These are phyloP conservation scores for Xylaria cubensis DNA, from an alignment of 495 filamentous ascomycete species.

Conservation along the genomic window DNA sequence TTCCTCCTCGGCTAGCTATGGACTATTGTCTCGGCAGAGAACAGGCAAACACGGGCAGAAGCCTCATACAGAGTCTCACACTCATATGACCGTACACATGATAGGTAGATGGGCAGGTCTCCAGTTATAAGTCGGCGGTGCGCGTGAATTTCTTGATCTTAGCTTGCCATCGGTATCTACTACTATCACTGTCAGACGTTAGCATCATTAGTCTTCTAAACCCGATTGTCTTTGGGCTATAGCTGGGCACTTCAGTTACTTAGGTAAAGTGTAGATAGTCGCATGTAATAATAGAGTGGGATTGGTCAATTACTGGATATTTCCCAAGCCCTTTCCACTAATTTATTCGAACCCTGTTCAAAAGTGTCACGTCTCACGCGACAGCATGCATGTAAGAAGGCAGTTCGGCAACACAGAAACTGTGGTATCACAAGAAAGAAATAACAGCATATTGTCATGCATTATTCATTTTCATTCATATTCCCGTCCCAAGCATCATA, in stretches of 20 bases:
- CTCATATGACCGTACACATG: too few species aligned
- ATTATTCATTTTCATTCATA: slow-evolving; percentile 29
- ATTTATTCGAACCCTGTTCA: neutral
- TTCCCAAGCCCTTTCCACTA: neutral
- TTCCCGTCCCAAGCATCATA: slow-evolving; percentile 19
- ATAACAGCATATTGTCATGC: neutral
- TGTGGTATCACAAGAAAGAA: neutral
- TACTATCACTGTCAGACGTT: too few species aligned
- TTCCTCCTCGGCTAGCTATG: neutral
- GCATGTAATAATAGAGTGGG: neutral
- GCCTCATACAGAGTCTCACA: too few species aligned
- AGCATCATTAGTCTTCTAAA: too few species aligned
- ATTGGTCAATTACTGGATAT: slow-evolving; percentile 23
- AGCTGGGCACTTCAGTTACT: too few species aligned
- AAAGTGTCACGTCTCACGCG: neutral
- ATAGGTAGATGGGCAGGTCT: too few species aligned
- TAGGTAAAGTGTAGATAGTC: neutral
- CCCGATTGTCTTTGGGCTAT: too few species aligned
- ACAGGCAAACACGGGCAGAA: too few species aligned
- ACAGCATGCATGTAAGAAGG: neutral
- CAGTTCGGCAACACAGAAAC: neutral
- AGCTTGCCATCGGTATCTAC: too few species aligned
- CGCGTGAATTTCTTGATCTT: too few species aligned
- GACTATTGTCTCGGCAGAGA: neutral
- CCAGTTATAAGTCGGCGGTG: too few species aligned